phyloP scores from a whole-genome alignment of 768 basidiomycete species.

The Auricularia sp. region DNA sequence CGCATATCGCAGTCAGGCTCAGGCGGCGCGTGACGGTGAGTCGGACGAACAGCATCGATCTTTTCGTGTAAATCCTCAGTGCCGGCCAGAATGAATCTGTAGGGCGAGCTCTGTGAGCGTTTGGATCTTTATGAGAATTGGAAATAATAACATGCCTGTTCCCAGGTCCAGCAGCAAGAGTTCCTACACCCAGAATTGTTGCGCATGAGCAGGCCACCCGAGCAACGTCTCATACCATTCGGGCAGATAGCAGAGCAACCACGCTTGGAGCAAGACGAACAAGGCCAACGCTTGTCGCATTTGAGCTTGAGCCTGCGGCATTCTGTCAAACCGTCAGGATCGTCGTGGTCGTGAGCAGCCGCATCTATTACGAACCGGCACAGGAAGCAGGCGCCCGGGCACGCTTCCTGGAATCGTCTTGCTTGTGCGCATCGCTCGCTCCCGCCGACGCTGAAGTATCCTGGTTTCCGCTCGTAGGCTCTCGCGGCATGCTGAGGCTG shows the following conservation, averaged over 20 bases:
- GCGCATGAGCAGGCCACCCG: not conserved
- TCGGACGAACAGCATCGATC: not conserved
- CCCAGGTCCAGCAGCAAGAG: not conserved
- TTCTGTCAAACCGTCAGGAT: not conserved
- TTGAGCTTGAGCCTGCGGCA: conserved; percentile 29
- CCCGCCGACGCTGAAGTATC: no score
- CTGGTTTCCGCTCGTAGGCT: no score
- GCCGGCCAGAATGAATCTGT: not conserved
- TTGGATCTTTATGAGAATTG: no score
- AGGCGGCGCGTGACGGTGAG: no score
- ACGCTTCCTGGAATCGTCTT: no score
- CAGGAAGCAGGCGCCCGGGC: no score
- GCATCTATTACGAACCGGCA: no score
- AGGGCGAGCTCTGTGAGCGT: no score
- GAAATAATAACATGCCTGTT: not conserved
- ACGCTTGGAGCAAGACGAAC: conserved; percentile 48
- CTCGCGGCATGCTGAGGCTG: no score
- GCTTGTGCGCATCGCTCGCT: no score
- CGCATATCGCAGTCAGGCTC: no score
- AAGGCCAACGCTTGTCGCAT: conserved; percentile 43
- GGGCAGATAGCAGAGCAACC: conserved; percentile 54
- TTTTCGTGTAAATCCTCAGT: not conserved
- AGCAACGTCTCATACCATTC: conserved; percentile 3
- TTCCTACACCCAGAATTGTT: not conserved
- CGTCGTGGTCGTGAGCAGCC: no score